Base-by-base conservation (phyloP, 768 basidiomycete species). In the Psilocybe cubensis region DNA sequence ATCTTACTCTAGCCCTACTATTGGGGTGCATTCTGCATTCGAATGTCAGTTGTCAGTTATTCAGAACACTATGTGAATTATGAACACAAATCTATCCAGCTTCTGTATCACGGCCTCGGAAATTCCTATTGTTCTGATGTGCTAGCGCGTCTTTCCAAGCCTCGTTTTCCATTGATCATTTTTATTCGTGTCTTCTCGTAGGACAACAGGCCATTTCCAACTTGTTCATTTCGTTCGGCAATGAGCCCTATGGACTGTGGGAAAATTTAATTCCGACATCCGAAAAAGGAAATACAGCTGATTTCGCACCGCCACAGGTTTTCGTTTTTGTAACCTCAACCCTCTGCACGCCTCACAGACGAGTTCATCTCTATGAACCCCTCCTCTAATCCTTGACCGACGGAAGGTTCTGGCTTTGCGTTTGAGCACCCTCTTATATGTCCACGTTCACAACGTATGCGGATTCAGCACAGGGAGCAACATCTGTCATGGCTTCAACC, bases 361-460 rank as follows among this genome's bases (percentile, higher is more conserved):
- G 27, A 44, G 46, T 48, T 48, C 54, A 46, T 14, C 24, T 31
- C 24, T 47, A 55, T 55, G 54, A 24, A 23, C 44, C 40, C 54
- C 43, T 47, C 31, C 49, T 25, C 35, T 10, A 38, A 38, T 23
- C 25, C 49, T 29, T 55, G 43, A 46, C 44, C 28, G 25, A 43
- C n/a, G n/a, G n/a, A 43, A 45, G 54, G 24, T 46, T 47, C 44
- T 55, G 23, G 29, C 29, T 21, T 24, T 29, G 12, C 43, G 9
- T 28, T 24, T 29, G 33, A 18, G 23, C 27, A 27, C 4, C 17
- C n/a, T 21, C 52, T 20, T 27, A 41, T 21, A 66, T 66, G 66
- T 64, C 66, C 20, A 60, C 63, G 23, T 64, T 63, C 56, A 63
- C 66, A 25, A 59, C 59, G 12, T 66, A 66, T 47, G 60, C 54